Conservation (phyloP, 148 eudicot genomes). For the Rhododendron griersonianum region DNA sequence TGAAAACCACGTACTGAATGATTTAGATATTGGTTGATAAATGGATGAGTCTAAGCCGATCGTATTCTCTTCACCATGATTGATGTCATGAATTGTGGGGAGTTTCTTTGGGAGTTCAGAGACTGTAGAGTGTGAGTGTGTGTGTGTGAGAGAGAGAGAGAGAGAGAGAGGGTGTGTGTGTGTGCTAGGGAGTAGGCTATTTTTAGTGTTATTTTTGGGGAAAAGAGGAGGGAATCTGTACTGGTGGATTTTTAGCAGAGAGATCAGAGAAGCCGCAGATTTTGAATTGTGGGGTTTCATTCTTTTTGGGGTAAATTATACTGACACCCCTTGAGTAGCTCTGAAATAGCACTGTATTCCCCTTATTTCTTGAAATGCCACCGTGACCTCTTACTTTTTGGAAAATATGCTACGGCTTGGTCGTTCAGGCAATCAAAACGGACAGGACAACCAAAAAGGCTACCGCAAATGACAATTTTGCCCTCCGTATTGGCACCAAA, state of each 20-base stretch:
- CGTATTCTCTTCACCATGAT: background rate
- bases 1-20: background rate
- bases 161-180: background rate
- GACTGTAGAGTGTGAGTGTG: background rate
- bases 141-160: background rate
- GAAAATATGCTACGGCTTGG: too few species aligned
- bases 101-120: background rate
- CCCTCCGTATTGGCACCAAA: too few species aligned
- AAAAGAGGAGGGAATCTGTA: background rate
- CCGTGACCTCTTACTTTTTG: too few species aligned
- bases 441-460: too few species aligned
- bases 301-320: background rate
- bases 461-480: too few species aligned
- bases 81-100: background rate
- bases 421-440: too few species aligned
- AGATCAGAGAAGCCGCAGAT: background rate
- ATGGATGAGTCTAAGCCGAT: background rate
- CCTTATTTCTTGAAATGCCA: too few species aligned
- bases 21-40: background rate
- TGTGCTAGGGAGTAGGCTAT: too few species aligned
- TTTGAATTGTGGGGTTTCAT: background rate
- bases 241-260: background rate
- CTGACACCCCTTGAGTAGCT: too few species aligned
- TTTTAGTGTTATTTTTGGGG: background rate
- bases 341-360: too few species aligned